These are phyloP conservation scores for Penicillium psychrosexuale DNA, from an alignment of 2,329 filamentous ascomycete genomes.

Conservation along the genomic window DNA sequence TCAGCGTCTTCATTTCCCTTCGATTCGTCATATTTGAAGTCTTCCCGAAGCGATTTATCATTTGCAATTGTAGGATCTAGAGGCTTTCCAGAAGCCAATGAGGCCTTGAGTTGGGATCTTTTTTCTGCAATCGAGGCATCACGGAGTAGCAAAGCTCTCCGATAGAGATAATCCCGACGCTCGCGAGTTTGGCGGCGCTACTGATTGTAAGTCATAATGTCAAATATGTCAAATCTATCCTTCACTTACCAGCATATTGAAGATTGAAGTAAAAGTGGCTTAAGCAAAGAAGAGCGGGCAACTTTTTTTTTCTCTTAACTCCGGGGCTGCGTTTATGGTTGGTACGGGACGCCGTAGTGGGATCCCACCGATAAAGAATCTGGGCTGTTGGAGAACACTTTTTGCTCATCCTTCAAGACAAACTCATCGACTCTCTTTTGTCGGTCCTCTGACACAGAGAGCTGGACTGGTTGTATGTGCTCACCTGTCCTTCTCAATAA, in stretches of 20 bases:
- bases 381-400: conserved; percentile 22
- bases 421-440: conserved; percentile 24
- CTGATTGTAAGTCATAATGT: conserved; percentile 1
- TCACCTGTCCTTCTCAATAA: not conserved
- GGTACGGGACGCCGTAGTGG: conserved; percentile 28
- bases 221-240: not conserved
- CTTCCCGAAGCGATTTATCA: conserved; percentile 76
- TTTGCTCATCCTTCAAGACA: conserved; percentile 16
- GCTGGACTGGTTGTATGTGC: conserved; percentile 21
- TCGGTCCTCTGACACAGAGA: conserved; percentile 24
- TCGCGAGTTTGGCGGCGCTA: conserved; percentile 72
- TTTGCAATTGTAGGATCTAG: conserved; percentile 78
- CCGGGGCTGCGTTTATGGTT: conserved; percentile 31
- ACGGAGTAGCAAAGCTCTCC: conserved; percentile 78
- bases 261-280: conserved; percentile 8
- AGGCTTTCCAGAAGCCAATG: conserved; percentile 84
- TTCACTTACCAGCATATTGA: conserved; percentile 34
- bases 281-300: conserved; percentile 22
- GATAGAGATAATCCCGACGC: conserved; percentile 84
- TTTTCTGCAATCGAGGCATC: conserved; percentile 94
- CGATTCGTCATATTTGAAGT: conserved; percentile 93
- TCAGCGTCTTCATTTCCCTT: conserved; percentile 67
- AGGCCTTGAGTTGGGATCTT: conserved; percentile 78
- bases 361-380: conserved; percentile 32
- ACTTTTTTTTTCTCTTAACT: conserved; percentile 40